A percentile compares a stretch with the other conserved stretches of the same genome.
Conservation (phyloP, 2,329 filamentous ascomycete species). For the Aspergillus intermedius region DNA sequence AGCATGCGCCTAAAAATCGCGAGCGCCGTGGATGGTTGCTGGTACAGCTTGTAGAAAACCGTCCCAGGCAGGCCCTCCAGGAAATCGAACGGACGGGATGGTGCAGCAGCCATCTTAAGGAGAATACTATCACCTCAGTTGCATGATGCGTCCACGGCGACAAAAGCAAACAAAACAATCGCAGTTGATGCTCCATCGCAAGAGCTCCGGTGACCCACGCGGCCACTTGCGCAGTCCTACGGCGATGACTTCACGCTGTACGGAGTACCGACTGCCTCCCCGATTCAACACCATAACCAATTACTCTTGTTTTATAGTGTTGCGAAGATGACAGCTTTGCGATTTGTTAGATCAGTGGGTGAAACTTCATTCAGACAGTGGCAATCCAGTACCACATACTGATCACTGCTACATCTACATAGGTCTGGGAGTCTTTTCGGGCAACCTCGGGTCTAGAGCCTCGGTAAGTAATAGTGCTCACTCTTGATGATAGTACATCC, state of each 20-base stretch:
- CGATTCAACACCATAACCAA: background rate
- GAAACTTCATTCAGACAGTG: background rate
- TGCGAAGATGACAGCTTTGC: constrained; percentile 47
- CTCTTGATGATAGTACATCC: background rate
- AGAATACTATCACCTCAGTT: constrained; percentile 20
- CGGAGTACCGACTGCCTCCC: background rate
- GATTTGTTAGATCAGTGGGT: constrained; percentile 60
- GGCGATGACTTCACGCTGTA: constrained; percentile 16
- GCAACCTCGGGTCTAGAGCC: constrained; percentile 81
- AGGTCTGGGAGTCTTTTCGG: constrained; percentile 84
- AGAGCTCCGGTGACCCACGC: constrained; percentile 22
- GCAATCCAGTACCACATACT: background rate
- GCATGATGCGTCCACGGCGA: constrained; percentile 16
- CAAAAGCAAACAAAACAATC: background rate
- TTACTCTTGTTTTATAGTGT: background rate
- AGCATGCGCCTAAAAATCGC: constrained; percentile 97
- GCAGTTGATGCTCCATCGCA: background rate
- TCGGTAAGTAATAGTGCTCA: constrained; percentile 50
- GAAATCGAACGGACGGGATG: constrained; percentile 70
- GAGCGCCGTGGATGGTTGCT: constrained; percentile 89
- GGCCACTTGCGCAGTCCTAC: constrained; percentile 23
- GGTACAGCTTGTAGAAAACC: constrained; percentile 86
- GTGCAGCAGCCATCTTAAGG: constrained; percentile 49
- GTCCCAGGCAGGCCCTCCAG: constrained; percentile 85
- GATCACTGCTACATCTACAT: background rate